phyloP scores from a whole-genome alignment of 2,329 filamentous ascomycete species.

The Metarhizium sp. region DNA sequence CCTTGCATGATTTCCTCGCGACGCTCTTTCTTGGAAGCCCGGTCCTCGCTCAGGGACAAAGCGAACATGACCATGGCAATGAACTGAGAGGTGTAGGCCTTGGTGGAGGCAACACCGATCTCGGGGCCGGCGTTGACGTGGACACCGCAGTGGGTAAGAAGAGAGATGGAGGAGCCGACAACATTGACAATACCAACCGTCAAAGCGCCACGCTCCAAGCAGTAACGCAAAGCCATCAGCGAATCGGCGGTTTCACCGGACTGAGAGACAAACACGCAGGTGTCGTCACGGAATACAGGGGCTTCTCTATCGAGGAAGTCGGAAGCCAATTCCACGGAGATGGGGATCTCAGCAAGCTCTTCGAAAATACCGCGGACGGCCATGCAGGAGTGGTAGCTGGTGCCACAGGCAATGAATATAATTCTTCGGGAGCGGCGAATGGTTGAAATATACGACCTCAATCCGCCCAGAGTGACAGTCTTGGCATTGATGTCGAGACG shows the following conservation, averaged over 20 bases:
- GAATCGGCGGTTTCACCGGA: slow-evolving; percentile 98
- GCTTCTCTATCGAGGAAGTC: slow-evolving; percentile 97
- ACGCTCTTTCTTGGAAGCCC: slow-evolving; percentile 84
- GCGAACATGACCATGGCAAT: slow-evolving; percentile 99
- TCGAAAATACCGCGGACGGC: slow-evolving; percentile 96
- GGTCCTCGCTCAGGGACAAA: slow-evolving; percentile 89
- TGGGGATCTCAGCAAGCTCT: slow-evolving; percentile 95
- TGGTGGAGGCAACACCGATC: slow-evolving; percentile 97
- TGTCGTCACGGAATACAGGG: slow-evolving; percentile 98
- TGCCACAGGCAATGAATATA: slow-evolving; percentile 98
- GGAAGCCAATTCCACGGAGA: slow-evolving; percentile 91
- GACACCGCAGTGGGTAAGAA: slow-evolving; percentile 98
- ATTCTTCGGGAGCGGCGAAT: slow-evolving; percentile 95
- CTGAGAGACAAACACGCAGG: slow-evolving; percentile 97
- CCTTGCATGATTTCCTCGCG: slow-evolving; percentile 96
- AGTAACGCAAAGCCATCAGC: slow-evolving; percentile 93
- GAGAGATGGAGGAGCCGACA: slow-evolving; percentile 95
- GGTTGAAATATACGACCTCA: slow-evolving; percentile 91
- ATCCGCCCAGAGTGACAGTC: slow-evolving; percentile 87
- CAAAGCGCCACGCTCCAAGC: slow-evolving; percentile 90
- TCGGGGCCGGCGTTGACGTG: slow-evolving; percentile 98
- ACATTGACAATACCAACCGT: slow-evolving; percentile 98
- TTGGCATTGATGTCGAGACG: slow-evolving; percentile 91
- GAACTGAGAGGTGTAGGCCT: slow-evolving; percentile 98
- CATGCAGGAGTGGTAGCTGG: slow-evolving; percentile 99